Evolutionary conservation across 768 basidiomycete species (phyloP).

Genomic region (Coprinopsis marcescibilis): DNA sequence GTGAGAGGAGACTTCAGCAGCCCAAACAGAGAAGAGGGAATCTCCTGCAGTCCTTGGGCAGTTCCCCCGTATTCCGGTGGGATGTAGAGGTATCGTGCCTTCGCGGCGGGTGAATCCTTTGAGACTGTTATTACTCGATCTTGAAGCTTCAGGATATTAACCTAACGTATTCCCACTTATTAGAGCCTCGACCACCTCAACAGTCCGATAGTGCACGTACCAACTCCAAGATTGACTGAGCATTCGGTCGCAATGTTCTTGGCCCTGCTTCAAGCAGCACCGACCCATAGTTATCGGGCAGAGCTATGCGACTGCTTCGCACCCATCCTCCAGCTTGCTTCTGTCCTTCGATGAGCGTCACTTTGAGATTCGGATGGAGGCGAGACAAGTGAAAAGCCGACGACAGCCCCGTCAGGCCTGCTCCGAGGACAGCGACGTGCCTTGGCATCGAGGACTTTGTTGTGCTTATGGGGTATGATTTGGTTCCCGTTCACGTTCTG

Average conservation of each 20-base stretch:
- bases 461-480: background rate
- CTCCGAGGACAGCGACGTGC: slow-evolving; percentile 68
- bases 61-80: slow-evolving; percentile 26
- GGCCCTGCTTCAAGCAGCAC: slow-evolving; percentile 84
- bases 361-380: slow-evolving; percentile 49
- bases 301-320: slow-evolving; percentile 45
- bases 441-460: slow-evolving; percentile 4
- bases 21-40: slow-evolving; percentile 38
- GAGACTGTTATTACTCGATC: slow-evolving; percentile 61
- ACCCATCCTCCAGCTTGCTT: slow-evolving; percentile 84
- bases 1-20: slow-evolving; percentile 36
- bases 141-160: slow-evolving; percentile 65
- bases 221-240: slow-evolving; percentile 69
- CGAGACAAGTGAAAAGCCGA: slow-evolving; percentile 74
- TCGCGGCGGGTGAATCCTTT: slow-evolving; percentile 64
- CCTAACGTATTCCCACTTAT: slow-evolving; percentile 37
- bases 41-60: slow-evolving; percentile 42
- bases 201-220: slow-evolving; percentile 45
- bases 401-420: slow-evolving; percentile 77
- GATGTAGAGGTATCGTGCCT: slow-evolving; percentile 67
- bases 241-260: slow-evolving; percentile 75
- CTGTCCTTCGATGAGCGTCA: slow-evolving; percentile 68
- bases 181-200: background rate
- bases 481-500: too few relatives aligned
- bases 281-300: slow-evolving; percentile 23